These are phyloP conservation scores for Astrothelium subdiscretum DNA, from an alignment of 495 filamentous ascomycete genomes.

Conservation along the genomic window DNA sequence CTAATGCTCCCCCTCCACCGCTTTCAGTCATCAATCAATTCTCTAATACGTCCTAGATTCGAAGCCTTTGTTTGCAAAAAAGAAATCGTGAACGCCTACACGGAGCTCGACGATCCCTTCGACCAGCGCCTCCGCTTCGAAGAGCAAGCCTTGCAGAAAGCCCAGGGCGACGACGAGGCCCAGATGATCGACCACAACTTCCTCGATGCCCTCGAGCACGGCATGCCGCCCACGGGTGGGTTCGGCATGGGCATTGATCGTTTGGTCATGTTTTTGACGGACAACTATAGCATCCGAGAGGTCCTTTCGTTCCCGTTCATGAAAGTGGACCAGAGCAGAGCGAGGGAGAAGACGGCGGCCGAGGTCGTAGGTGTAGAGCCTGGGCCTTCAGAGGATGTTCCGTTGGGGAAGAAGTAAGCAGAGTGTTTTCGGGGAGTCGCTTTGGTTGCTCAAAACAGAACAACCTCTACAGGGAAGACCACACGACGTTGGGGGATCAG, in stretches of 20 bases:
- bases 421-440: neutral
- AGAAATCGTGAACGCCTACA: constrained; percentile 94
- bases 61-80: constrained; percentile 97
- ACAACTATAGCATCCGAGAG: constrained; percentile 93
- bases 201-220: constrained; percentile 73
- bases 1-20: neutral
- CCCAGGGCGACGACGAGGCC: constrained; percentile 91
- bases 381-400: constrained; percentile 44
- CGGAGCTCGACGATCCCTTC: constrained; percentile 94
- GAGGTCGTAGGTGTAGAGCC: constrained; percentile 56
- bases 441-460: too few relatives aligned
- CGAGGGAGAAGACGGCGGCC: constrained; percentile 46
- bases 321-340: constrained; percentile 51
- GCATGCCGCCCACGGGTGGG: constrained; percentile 85
- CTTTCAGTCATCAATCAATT: neutral
- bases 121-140: constrained; percentile 90
- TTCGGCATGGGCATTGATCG: constrained; percentile 98
- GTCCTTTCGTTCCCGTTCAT: constrained; percentile 87
- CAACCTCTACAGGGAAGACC: too few relatives aligned
- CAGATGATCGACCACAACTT: constrained; percentile 94
- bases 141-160: constrained; percentile 93
- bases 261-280: constrained; percentile 92
- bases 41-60: constrained; percentile 34
- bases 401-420: neutral
- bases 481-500: too few relatives aligned